phyloP scores from a whole-genome alignment of 2,329 filamentous ascomycete genomes.

The Sporothrix pseudoabietina region DNA sequence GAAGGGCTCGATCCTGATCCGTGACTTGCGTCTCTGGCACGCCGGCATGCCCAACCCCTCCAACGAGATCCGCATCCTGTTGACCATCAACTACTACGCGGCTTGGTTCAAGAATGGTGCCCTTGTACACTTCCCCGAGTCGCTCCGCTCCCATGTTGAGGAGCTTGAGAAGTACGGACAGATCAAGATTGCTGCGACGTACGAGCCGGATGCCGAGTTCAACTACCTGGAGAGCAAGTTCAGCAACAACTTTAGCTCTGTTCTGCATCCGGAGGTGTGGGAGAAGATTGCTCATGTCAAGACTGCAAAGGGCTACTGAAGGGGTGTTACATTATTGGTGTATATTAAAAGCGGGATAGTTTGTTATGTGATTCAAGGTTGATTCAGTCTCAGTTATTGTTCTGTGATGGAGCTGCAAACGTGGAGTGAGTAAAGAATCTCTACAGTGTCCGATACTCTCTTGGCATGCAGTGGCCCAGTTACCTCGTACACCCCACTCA shows the following conservation, averaged over 20 bases:
- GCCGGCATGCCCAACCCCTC: slow-evolving; percentile 31
- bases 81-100: slow-evolving; percentile 30
- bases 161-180: slow-evolving; percentile 26
- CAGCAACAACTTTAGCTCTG: slow-evolving; percentile 33
- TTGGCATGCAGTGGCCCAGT: too few species aligned
- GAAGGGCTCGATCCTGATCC: slow-evolving; percentile 57
- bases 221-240: slow-evolving; percentile 31
- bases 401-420: too few species aligned
- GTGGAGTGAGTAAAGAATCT: too few species aligned
- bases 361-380: background rate
- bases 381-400: background rate
- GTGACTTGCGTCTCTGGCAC: slow-evolving; percentile 58
- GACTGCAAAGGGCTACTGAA: slow-evolving; percentile 31
- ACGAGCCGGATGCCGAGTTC: slow-evolving; percentile 27
- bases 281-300: slow-evolving; percentile 31
- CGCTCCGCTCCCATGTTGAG: slow-evolving; percentile 25
- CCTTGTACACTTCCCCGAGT: slow-evolving; percentile 20
- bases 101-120: slow-evolving; percentile 32
- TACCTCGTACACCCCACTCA: background rate
- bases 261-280: slow-evolving; percentile 28
- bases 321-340: background rate
- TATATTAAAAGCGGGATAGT: background rate
- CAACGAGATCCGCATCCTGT: slow-evolving; percentile 27
- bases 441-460: too few species aligned
- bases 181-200: slow-evolving; percentile 29